Conservation (phyloP, 352 stramenopile species). For the Pythium sp. region DNA sequence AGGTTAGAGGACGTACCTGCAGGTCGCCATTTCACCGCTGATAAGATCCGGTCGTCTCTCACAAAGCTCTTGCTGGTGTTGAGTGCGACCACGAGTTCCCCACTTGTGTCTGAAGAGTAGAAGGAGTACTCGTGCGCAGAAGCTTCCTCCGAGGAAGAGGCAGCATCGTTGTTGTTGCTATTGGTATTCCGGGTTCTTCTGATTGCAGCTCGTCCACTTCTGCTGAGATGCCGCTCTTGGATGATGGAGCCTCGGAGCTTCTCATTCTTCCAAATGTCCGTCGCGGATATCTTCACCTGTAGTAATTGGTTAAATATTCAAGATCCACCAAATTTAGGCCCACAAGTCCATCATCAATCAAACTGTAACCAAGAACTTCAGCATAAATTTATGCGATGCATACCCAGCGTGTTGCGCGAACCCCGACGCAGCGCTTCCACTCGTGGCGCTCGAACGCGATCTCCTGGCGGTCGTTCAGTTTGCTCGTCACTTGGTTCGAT, state of each 20-base stretch:
- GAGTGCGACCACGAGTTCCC: not conserved
- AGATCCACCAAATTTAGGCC: not conserved
- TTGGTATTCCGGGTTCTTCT: not conserved
- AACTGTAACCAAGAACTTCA: too few relatives aligned
- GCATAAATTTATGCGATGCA: not conserved
- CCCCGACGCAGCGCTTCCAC: slow-evolving; percentile 63
- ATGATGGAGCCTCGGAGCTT: slow-evolving; percentile 33
- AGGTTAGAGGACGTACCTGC: slow-evolving; percentile 9
- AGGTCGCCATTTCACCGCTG: slow-evolving; percentile 14
- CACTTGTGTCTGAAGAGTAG: slow-evolving; percentile 5
- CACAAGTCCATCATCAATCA: not conserved
- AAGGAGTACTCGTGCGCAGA: slow-evolving; percentile 12
- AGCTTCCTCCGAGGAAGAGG: slow-evolving; percentile 9
- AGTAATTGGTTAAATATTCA: not conserved
- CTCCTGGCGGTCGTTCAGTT: slow-evolving; percentile 50
- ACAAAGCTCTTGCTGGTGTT: slow-evolving; percentile 16
- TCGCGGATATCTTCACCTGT: slow-evolving; percentile 34
- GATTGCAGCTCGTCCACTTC: slow-evolving; percentile 6
- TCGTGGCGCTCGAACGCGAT: slow-evolving; percentile 55
- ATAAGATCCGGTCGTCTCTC: slow-evolving; percentile 9
- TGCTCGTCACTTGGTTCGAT: slow-evolving; percentile 11
- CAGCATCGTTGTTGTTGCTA: not conserved
- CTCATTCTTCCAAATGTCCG: slow-evolving; percentile 24
- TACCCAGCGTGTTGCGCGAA: slow-evolving; percentile 14
- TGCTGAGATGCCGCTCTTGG: slow-evolving; percentile 26